phyloP scores from a whole-genome alignment of 306 rosid genomes.

The Oxytropis ochrocephala region DNA sequence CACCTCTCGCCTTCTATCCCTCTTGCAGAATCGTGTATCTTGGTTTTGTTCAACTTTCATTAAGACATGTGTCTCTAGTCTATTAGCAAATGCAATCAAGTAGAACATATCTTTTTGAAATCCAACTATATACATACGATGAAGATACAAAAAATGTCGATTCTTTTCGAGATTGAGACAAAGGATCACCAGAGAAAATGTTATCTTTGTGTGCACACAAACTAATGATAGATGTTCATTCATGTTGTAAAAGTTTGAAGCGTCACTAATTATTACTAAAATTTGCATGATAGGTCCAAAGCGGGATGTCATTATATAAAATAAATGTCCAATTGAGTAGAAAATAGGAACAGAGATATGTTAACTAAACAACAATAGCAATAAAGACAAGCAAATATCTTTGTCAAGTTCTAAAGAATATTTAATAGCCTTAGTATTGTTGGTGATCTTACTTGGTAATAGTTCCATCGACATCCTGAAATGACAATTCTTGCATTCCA shows the following conservation, averaged over 20 bases:
- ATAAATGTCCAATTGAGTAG: conserved; percentile 8
- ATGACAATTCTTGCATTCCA: conserved; percentile 94
- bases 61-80: conserved; percentile 5
- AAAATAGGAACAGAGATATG: background rate
- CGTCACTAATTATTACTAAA: background rate
- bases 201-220: background rate
- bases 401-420: conserved; percentile 19
- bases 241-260: background rate
- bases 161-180: background rate
- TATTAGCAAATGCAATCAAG: background rate
- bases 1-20: background rate
- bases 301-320: background rate
- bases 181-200: background rate
- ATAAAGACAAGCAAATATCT: background rate
- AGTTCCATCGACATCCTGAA: conserved; percentile 97
- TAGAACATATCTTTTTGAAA: background rate
- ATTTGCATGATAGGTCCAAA: background rate
- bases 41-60: background rate
- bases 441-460: conserved; percentile 79
- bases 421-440: conserved; percentile 7
- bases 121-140: background rate
- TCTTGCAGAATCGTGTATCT: background rate
- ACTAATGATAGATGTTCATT: background rate
- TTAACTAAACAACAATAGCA: conserved; percentile 10
- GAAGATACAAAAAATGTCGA: background rate